Conservation (phyloP, 805 yeast genomes). For the Torulaspora microellipsoides region DNA sequence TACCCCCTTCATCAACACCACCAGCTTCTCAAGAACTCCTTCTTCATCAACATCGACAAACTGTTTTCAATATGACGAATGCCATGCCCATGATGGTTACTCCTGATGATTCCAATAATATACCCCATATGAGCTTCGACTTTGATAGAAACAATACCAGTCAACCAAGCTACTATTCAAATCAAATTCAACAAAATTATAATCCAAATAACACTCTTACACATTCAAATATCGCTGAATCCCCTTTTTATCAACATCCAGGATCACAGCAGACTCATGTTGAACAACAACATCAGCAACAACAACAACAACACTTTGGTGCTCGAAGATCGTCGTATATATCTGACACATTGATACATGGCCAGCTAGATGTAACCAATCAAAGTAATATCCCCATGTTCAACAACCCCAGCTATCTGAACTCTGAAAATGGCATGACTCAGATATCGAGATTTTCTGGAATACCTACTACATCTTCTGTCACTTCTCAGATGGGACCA, state of each 20-base stretch:
- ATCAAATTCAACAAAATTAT: not conserved
- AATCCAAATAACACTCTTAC: constrained; percentile 1
- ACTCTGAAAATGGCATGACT: too few species aligned
- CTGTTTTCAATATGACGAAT: constrained; percentile 7
- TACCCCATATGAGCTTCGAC: constrained; percentile 10
- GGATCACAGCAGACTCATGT: not conserved
- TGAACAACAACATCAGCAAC: constrained; percentile 10
- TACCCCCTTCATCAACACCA: constrained; percentile 7
- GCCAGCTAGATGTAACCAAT: constrained; percentile 12
- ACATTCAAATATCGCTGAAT: not conserved
- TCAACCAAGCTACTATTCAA: constrained; percentile 3
- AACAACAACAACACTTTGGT: constrained; percentile 33
- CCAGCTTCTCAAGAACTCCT: constrained; percentile 14
- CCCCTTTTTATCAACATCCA: constrained; percentile 2
- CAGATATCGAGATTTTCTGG: not conserved
- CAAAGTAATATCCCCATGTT: not conserved
- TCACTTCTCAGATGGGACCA: constrained; percentile 5
- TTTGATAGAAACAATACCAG: constrained; percentile 9
- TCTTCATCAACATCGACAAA: constrained; percentile 7
- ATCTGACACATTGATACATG: constrained; percentile 53
- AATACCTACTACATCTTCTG: not conserved
- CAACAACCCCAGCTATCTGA: not conserved
- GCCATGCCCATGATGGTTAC: not conserved
- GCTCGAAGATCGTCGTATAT: constrained; percentile 73
- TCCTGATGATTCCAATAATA: constrained; percentile 2